These are phyloP conservation scores for Trichosanthes truncata DNA, from an alignment of 306 rosid species.

Conservation along the genomic window DNA sequence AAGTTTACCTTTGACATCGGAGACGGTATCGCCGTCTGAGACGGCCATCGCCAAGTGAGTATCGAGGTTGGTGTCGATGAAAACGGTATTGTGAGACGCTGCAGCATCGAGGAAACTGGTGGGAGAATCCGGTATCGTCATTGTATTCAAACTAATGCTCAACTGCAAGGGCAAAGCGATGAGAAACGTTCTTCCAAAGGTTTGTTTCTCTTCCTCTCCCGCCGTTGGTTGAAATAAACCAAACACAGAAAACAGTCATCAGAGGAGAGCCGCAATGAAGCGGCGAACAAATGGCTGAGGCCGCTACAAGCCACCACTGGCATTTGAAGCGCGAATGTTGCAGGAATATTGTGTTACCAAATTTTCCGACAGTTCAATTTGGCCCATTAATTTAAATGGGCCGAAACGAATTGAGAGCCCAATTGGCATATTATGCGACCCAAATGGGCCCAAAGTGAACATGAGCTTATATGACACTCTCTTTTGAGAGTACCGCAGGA, in stretches of 20 bases:
- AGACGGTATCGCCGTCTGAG: conserved; percentile 38
- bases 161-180: background rate
- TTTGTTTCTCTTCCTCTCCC: background rate
- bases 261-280: background rate
- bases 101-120: background rate
- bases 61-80: conserved; percentile 56
- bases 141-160: background rate
- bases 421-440: background rate
- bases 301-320: background rate
- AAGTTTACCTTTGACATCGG: conserved; percentile 49
- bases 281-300: background rate
- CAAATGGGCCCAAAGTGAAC: background rate
- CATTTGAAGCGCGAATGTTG: background rate
- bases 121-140: background rate
- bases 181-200: background rate
- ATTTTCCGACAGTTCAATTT: background rate
- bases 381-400: background rate
- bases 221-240: background rate
- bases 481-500: no score
- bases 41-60: conserved; percentile 54
- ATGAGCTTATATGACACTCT: no score
- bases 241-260: background rate
- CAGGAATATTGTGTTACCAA: background rate
- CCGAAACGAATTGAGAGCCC: background rate
- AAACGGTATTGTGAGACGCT: conserved; percentile 21